These are phyloP conservation scores for Citrus unshiu DNA, from an alignment of 345 rosid species.

Conservation along the genomic window DNA sequence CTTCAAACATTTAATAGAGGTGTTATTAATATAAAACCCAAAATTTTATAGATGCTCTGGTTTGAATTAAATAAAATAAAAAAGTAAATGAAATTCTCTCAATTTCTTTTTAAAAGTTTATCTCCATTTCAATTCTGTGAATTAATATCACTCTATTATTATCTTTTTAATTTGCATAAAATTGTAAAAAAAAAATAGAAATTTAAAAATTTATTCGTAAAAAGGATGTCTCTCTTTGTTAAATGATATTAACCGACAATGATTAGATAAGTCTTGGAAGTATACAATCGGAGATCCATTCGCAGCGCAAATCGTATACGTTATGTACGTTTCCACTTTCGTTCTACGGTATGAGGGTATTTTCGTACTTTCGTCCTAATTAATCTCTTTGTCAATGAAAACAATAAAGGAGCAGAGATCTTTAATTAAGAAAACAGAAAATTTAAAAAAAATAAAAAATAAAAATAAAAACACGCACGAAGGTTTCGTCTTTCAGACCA, in stretches of 20 bases:
- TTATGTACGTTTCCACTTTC: background rate
- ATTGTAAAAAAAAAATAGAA: background rate
- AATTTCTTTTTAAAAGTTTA: background rate
- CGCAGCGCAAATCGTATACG: background rate
- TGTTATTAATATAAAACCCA: too few species aligned
- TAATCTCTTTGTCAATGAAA: background rate
- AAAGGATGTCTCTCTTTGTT: too few species aligned
- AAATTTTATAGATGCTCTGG: too few species aligned
- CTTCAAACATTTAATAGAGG: too few species aligned
- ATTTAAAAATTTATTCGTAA: too few species aligned
- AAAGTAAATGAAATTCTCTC: background rate
- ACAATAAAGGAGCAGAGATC: background rate
- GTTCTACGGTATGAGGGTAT: background rate
- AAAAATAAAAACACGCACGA: constrained; percentile 19
- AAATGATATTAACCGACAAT: background rate
- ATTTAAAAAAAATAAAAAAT: background rate
- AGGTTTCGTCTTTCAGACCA: constrained; percentile 59
- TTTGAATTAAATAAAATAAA: too few species aligned
- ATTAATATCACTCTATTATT: background rate
- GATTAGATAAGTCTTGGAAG: background rate
- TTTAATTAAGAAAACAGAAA: background rate
- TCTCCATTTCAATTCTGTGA: too few species aligned
- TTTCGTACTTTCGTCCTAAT: background rate
- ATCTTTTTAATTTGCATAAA: background rate
- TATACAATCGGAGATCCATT: background rate